phyloP scores from a whole-genome alignment of 768 basidiomycete genomes.

The Cystobasidium tubakii region DNA sequence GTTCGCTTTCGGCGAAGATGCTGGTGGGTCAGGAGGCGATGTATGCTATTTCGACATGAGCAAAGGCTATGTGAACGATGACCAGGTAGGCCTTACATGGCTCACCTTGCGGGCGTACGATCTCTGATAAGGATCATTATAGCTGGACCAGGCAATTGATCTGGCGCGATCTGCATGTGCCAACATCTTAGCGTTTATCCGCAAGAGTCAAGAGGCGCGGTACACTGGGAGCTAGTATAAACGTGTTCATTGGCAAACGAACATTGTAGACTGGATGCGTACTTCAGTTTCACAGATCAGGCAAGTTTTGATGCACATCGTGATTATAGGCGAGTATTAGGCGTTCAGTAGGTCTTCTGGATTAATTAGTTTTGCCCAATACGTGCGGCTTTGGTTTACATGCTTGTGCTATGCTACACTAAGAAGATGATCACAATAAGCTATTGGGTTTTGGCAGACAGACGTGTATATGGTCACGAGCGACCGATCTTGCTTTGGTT shows the following conservation, averaged over 20 bases:
- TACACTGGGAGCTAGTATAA: conserved; percentile 32
- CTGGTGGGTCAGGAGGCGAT: conserved; percentile 38
- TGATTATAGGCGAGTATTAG: no score
- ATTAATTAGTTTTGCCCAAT: no score
- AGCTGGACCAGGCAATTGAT: conserved; percentile 42
- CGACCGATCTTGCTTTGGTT: background rate
- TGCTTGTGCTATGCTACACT: conserved; percentile 6
- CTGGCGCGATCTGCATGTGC: conserved; percentile 33
- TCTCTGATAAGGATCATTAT: background rate
- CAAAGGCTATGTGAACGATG: conserved; percentile 33
- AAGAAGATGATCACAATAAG: background rate
- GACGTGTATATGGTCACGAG: background rate
- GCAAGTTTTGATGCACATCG: no score
- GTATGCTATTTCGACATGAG: conserved; percentile 39
- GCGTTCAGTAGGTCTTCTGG: no score
- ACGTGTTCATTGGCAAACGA: no score
- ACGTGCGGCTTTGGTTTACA: background rate
- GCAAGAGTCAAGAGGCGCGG: conserved; percentile 39
- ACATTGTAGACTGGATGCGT: no score
- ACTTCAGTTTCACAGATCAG: no score
- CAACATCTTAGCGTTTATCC: conserved; percentile 40
- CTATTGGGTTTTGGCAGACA: background rate
- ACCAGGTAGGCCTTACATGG: conserved; percentile 31
- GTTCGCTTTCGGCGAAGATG: conserved; percentile 39
- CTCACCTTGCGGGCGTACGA: background rate